These are phyloP conservation scores for Neonectria coccinea DNA, from an alignment of 2,329 filamentous ascomycete species.

Conservation along the genomic window DNA sequence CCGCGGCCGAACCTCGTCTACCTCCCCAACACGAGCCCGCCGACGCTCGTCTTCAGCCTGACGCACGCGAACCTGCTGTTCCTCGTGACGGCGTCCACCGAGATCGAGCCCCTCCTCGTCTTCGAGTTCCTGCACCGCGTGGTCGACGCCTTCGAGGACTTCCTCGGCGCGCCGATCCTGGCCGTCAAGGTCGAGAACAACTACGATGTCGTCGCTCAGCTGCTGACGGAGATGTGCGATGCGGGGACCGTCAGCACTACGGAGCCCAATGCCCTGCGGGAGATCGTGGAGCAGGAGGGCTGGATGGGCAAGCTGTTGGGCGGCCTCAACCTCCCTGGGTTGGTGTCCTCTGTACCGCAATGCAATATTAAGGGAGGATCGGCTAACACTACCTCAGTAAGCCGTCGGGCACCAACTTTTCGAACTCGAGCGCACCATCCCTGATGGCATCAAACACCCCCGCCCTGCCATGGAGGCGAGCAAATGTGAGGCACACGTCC, in stretches of 20 bases:
- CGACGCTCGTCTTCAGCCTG: conserved; percentile 89
- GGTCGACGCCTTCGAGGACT: conserved; percentile 93
- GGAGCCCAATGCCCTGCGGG: conserved; percentile 90
- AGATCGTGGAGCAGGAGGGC: conserved; percentile 91
- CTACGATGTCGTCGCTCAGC: conserved; percentile 94
- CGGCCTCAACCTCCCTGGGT: conserved; percentile 86
- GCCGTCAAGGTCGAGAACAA: conserved; percentile 87
- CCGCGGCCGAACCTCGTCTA: conserved; percentile 91
- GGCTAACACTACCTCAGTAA: conserved; percentile 51
- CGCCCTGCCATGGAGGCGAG: conserved; percentile 85
- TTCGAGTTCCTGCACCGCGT: conserved; percentile 96
- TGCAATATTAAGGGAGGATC: background rate
- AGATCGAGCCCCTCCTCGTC: conserved; percentile 88
- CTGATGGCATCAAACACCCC: conserved; percentile 61
- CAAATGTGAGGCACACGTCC: conserved; percentile 93
- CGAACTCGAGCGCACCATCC: conserved; percentile 54
- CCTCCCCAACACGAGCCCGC: conserved; percentile 82
- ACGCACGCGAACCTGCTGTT: conserved; percentile 89
- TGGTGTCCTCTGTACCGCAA: conserved; percentile 36
- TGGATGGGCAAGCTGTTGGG: conserved; percentile 90
- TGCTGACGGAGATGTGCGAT: conserved; percentile 97
- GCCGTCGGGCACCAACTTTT: conserved; percentile 53
- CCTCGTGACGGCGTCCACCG: conserved; percentile 83
- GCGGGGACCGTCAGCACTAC: conserved; percentile 89
- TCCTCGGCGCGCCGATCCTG: conserved; percentile 87